Conservation (phyloP, 2,329 filamentous ascomycete genomes). For the Colletotrichum falcatum region DNA sequence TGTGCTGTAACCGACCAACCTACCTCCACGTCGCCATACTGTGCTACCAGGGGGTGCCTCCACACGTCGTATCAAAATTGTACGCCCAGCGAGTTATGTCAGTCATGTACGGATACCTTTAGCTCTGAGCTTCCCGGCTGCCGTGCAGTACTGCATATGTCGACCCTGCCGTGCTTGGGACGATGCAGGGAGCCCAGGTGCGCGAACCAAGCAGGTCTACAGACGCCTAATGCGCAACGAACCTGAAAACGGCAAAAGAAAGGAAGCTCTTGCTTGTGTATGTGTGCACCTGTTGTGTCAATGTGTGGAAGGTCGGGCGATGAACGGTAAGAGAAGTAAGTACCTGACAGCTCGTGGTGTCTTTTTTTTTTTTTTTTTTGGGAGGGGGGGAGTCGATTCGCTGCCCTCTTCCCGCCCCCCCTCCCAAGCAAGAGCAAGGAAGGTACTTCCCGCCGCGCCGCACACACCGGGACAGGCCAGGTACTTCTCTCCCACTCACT, state of each 20-base stretch:
- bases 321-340: not conserved
- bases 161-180: constrained; percentile 6
- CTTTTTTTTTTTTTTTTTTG: constrained; percentile 1
- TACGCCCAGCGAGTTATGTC: constrained; percentile 13
- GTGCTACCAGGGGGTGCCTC: constrained; percentile 21
- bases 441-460: constrained; percentile 11
- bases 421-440: not conserved
- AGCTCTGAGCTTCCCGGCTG: constrained; percentile 4
- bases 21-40: constrained; percentile 28
- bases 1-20: constrained; percentile 9
- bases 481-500: not conserved
- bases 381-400: not conserved
- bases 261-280: not conserved
- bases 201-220: constrained; percentile 3
- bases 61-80: constrained; percentile 22
- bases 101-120: constrained; percentile 10
- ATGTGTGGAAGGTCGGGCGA: not conserved
- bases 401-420: not conserved
- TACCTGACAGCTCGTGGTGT: constrained; percentile 3
- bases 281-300: not conserved
- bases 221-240: not conserved
- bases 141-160: constrained; percentile 6
- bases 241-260: not conserved
- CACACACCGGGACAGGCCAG: not conserved
- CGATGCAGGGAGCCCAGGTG: constrained; percentile 9